Base-by-base conservation (phyloP, 306 rosid genomes). In the Castanopsis chinensis region DNA sequence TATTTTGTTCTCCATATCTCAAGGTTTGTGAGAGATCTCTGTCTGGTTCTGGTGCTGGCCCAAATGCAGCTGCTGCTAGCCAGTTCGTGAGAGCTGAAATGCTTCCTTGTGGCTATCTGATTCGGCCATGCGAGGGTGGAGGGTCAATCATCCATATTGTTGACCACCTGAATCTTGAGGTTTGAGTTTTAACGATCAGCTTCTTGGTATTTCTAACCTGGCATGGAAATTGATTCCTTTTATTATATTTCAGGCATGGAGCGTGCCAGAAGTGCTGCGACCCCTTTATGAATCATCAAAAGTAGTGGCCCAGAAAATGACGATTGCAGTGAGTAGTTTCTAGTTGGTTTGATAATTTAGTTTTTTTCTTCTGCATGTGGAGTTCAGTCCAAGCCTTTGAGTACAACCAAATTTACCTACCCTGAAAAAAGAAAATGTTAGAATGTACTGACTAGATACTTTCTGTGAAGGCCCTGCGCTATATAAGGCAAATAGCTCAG, bases 101-200 rank as follows among this genome's bases (percentile, higher is more conserved):
- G 87, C 97, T 96, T 70, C 98, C 99, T 8, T 89, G 99, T 89
- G 99, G 99, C 59, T 96, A 91, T 86, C 86, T 93, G 81, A 88
- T 96, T 85, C 94, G 99, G 71, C 97, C 99, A 15, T 95, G 98
- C 67, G 99, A 95, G 43, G 99, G 99, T 73, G 99, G 99, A 56
- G 99, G 99, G 64, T 96, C 99, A 67, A 96, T 93, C 71, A 93
- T 96, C 78, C 99, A 96, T 80, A 93, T 96, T 54, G 99, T 93
- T 76, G 99, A 96, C 82, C 99, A 96, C 86, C 69, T 95, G 76
- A 95, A 91, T 87, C 99, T 95, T 51, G 96, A 95, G 97, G 99
- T 95, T 52, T 70, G 77, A 77, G 37, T 69, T 60, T 61, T 49
- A 17, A 59, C 73, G 73, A 57, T 72, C 18, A 27, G 65, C 49